Evolutionary conservation across 2,329 filamentous ascomycete genomes (phyloP).

Genomic region (Cordyceps fumosorosea): DNA sequence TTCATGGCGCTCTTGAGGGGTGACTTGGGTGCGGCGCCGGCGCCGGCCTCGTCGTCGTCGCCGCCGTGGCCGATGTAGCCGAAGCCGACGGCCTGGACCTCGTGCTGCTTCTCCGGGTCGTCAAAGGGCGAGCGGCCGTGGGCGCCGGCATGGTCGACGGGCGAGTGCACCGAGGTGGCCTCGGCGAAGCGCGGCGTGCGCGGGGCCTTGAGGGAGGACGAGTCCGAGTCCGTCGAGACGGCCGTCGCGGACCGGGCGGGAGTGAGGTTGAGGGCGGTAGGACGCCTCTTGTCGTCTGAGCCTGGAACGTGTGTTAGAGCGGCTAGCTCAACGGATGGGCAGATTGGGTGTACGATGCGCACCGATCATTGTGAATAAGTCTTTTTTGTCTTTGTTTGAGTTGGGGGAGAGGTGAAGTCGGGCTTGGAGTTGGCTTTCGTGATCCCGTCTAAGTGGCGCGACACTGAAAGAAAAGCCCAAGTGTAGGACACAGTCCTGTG

Average conservation of each 20-base stretch:
- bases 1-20: constrained; percentile 80
- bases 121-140: constrained; percentile 46
- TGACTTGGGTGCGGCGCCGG: constrained; percentile 61
- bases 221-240: constrained; percentile 46
- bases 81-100: constrained; percentile 84
- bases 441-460: neutral
- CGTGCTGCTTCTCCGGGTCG: constrained; percentile 50
- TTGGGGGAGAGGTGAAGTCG: neutral
- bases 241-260: constrained; percentile 43
- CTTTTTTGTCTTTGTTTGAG: neutral
- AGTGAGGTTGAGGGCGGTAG: constrained; percentile 47
- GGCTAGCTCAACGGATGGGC: neutral
- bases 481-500: constrained; percentile 9
- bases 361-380: constrained; percentile 7
- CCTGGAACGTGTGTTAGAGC: constrained; percentile 15
- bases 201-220: constrained; percentile 56
- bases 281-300: constrained; percentile 50
- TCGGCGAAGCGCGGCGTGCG: constrained; percentile 75
- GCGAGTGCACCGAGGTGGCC: constrained; percentile 72
- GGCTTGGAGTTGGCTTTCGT: neutral
- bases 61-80: constrained; percentile 71
- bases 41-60: constrained; percentile 47
- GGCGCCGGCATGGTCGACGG: constrained; percentile 44
- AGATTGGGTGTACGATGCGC: neutral
- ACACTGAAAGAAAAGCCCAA: neutral